These are phyloP conservation scores for Psilocybe azurescens DNA, from an alignment of 768 basidiomycete species.

Conservation along the genomic window DNA sequence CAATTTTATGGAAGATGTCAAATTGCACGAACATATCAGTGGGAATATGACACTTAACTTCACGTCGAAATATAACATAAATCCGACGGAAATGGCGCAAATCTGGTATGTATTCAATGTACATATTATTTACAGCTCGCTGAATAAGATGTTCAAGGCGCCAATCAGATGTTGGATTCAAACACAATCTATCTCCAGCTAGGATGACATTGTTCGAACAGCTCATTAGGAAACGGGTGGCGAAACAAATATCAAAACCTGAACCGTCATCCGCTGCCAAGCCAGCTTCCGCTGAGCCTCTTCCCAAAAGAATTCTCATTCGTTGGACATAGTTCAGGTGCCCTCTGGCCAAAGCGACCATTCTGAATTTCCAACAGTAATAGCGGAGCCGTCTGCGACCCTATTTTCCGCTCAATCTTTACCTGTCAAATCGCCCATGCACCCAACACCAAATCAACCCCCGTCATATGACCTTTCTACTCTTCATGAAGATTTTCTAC, in stretches of 20 bases:
- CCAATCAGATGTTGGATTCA: not conserved
- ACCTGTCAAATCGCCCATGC: too few species aligned
- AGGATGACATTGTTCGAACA: not conserved
- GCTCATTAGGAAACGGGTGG: not conserved
- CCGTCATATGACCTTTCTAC: not conserved
- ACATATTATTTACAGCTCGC: not conserved
- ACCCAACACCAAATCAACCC: too few species aligned
- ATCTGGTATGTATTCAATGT: conserved; percentile 1
- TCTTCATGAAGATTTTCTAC: not conserved
- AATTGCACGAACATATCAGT: not conserved
- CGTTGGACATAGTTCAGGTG: not conserved
- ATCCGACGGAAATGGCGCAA: not conserved
- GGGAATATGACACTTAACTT: not conserved
- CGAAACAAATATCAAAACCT: not conserved
- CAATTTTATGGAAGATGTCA: not conserved
- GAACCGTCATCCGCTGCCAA: not conserved
- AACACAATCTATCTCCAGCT: not conserved
- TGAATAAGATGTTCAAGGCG: not conserved
- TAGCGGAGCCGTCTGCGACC: too few species aligned
- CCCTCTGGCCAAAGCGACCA: too few species aligned
- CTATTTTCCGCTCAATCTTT: too few species aligned
- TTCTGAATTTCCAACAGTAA: too few species aligned
- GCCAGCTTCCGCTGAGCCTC: not conserved
- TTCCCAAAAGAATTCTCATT: not conserved
- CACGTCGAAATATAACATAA: not conserved